These are phyloP conservation scores for Chalciporus piperatoides DNA, from an alignment of 1,284 basidiomycete genomes.

Conservation along the genomic window DNA sequence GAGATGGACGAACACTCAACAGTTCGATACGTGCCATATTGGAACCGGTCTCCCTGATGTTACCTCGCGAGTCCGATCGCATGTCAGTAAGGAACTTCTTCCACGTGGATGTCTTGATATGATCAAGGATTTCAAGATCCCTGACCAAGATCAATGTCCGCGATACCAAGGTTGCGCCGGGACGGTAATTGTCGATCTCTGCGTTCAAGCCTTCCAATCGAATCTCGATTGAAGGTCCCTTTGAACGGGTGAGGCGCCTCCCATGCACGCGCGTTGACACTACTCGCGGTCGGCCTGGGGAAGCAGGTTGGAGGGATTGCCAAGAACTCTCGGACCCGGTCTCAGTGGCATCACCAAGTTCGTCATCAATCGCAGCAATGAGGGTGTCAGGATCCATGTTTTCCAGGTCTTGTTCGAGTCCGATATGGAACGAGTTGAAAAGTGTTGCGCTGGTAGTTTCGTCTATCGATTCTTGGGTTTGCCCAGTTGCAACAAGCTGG, in stretches of 20 bases:
- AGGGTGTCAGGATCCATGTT: slow-evolving; percentile 72
- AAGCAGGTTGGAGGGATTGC: slow-evolving; percentile 66
- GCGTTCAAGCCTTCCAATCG: slow-evolving; percentile 62
- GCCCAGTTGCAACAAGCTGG: slow-evolving; percentile 91
- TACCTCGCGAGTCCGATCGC: slow-evolving; percentile 77
- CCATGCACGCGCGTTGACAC: slow-evolving; percentile 47
- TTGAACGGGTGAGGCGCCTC: slow-evolving; percentile 72
- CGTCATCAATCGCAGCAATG: slow-evolving; percentile 88
- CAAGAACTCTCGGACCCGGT: slow-evolving; percentile 82
- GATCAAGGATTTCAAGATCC: slow-evolving; percentile 89
- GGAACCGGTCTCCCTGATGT: slow-evolving; percentile 84
- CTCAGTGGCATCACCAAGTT: slow-evolving; percentile 74
- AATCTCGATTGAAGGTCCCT: slow-evolving; percentile 82
- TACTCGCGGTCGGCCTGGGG: slow-evolving; percentile 37
- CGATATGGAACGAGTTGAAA: slow-evolving; percentile 93
- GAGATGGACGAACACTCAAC: slow-evolving; percentile 66
- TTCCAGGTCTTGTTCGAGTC: slow-evolving; percentile 69
- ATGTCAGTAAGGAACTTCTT: slow-evolving; percentile 91
- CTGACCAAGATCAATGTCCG: slow-evolving; percentile 62
- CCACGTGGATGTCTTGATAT: slow-evolving; percentile 98
- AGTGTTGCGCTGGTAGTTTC: slow-evolving; percentile 79
- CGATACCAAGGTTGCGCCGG: slow-evolving; percentile 57
- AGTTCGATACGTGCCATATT: slow-evolving; percentile 92
- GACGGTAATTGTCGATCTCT: slow-evolving; percentile 64
- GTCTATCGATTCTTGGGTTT: slow-evolving; percentile 77